Conservation (phyloP, 139 green algal species). For the Coelastrella sp. region DNA sequence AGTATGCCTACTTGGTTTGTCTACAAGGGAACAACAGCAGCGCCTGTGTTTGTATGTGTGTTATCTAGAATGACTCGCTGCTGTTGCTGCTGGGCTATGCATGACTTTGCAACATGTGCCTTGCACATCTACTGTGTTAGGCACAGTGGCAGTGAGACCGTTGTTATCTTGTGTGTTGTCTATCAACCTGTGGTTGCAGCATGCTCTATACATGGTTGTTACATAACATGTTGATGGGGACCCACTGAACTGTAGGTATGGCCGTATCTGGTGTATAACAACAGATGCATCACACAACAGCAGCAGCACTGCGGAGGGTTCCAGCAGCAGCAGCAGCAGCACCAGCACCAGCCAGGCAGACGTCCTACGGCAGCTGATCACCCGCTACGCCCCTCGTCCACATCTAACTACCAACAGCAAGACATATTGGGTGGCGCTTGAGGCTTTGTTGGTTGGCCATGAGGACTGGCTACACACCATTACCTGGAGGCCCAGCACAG, state of each 20-base stretch:
- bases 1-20: background rate
- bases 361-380: slow-evolving; percentile 49
- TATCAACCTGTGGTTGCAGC: too few species aligned
- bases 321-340: slow-evolving; percentile 33
- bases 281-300: slow-evolving; percentile 41
- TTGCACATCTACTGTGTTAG: too few species aligned
- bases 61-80: background rate
- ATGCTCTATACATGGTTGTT: too few species aligned
- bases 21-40: too few species aligned
- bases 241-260: slow-evolving; percentile 51
- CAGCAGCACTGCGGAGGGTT: background rate
- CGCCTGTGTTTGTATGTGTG: too few species aligned
- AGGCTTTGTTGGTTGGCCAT: slow-evolving; percentile 92
- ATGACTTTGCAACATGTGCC: too few species aligned
- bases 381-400: slow-evolving; percentile 72
- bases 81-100: background rate
- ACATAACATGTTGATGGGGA: too few species aligned
- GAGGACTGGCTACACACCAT: slow-evolving; percentile 97
- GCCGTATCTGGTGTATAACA: slow-evolving; percentile 64
- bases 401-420: slow-evolving; percentile 32
- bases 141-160: too few species aligned
- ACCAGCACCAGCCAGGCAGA: slow-evolving; percentile 2
- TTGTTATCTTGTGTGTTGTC: too few species aligned
- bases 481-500: slow-evolving; percentile 74
- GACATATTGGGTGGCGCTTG: slow-evolving; percentile 60